phyloP scores from a whole-genome alignment of 768 basidiomycete species.

The Kwoniella sp. region DNA sequence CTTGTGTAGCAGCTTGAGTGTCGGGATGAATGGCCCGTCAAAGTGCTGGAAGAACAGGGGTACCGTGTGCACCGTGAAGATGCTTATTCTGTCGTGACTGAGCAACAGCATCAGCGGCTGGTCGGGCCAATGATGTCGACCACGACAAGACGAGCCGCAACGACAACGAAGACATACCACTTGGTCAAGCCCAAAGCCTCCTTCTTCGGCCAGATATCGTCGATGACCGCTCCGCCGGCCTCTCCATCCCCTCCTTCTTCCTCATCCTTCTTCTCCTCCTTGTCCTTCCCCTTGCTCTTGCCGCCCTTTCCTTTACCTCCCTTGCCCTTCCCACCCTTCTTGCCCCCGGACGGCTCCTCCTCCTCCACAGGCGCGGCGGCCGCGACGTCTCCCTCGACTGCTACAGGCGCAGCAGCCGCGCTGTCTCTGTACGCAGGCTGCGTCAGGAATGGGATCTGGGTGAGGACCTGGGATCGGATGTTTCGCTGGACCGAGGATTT shows the following conservation, averaged over 20 bases:
- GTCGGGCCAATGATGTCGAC: conserved; percentile 3
- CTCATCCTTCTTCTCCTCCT: conserved; percentile 22
- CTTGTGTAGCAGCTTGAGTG: conserved; percentile 81
- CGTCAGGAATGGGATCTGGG: conserved; percentile 61
- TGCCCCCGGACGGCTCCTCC: conserved; percentile 23
- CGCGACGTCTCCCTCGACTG: not conserved
- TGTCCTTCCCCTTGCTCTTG: conserved; percentile 19
- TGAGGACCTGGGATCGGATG: conserved; percentile 72
- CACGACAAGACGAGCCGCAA: not conserved
- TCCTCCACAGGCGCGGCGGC: conserved; percentile 12
- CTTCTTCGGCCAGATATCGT: conserved; percentile 98
- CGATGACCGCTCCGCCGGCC: conserved; percentile 63
- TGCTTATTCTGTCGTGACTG: conserved; percentile 91
- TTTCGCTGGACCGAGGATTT: conserved; percentile 89
- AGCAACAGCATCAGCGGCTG: too few species aligned
- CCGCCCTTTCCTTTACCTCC: conserved; percentile 8
- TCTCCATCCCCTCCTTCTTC: conserved; percentile 41
- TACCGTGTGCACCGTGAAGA: conserved; percentile 80
- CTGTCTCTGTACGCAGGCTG: conserved; percentile 55
- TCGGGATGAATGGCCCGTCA: conserved; percentile 87
- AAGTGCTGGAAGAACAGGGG: conserved; percentile 95
- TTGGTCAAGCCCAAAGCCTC: conserved; percentile 87
- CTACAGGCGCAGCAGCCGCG: conserved; percentile 27
- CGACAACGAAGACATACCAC: conserved; percentile 59
- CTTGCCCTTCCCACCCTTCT: conserved; percentile 12